Base-by-base conservation (phyloP, 2,329 filamentous ascomycete species). In the Cercospora janseana region DNA sequence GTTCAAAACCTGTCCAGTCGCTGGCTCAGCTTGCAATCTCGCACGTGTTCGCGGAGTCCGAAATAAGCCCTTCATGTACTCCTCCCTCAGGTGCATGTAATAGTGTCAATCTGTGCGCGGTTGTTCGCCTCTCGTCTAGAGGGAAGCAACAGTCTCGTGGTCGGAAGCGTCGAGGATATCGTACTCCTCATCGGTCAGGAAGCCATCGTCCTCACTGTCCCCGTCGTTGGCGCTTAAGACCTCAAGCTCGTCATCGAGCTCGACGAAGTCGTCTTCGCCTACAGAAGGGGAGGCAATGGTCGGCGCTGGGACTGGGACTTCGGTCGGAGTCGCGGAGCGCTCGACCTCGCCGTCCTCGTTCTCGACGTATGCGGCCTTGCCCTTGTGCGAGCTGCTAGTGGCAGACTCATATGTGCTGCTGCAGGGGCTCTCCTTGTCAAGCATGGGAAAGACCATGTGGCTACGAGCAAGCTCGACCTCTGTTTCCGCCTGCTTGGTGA, bases 121-220 rank as follows among this genome's bases (percentile, higher is more conserved):
- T 16, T 41, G 20, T n/a, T 4, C 6, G 27, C 18, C 5, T 18
- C 35, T n/a, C 12, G n/a, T 29, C 18, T 49, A 49, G 40, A 37
- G 41, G 18, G 52, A 65, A 16, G 63, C 62, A 32, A 69, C 60
- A 35, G 66, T 69, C 61, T 97, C 92, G 69, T 95, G 88, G 60
- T 97, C 92, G 52, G 88, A 95, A 34, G 90, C 92, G 73, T 96
- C 90, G 37, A 97, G 82, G 59, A 97, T 91, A 64, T 98, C 93
- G 69, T 97, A 98, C 73, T 98, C 93, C 69, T 97, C 93, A 58
- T 98, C 93, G 0, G 93, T 97, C 76, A 95, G 73, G 77, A 95
- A 96, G 9, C 85, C 87, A 53, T 87, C 75, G 16, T 81, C 77
- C 28, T 75, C 75, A 75, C 79, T 82, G 38, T 85, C 83, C n/a